Evolutionary conservation across 768 basidiomycete genomes (phyloP).

Genomic region (Amanita rubescens): DNA sequence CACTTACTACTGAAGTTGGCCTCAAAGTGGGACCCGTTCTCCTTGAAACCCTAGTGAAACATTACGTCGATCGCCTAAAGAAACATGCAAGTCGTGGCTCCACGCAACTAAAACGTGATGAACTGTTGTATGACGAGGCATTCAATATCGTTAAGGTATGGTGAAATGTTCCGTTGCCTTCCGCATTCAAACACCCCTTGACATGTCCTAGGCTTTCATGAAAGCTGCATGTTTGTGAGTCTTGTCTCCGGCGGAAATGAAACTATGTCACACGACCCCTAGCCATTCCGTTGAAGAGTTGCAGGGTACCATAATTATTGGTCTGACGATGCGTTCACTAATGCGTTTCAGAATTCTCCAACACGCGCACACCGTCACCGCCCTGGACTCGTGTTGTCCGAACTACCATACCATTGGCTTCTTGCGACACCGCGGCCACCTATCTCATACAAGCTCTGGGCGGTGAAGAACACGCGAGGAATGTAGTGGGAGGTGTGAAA

Average conservation of each 20-base stretch:
- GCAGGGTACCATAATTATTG: slow-evolving; percentile 35
- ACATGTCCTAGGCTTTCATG: slow-evolving; percentile 53
- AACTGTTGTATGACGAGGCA: slow-evolving; percentile 75
- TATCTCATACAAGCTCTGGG: slow-evolving; percentile 74
- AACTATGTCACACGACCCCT: slow-evolving; percentile 3
- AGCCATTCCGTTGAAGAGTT: slow-evolving; percentile 85
- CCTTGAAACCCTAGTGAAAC: slow-evolving; percentile 74
- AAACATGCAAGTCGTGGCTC: slow-evolving; percentile 31
- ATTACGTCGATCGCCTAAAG: slow-evolving; percentile 68
- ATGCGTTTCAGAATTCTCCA: slow-evolving; percentile 49
- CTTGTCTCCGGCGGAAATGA: background rate
- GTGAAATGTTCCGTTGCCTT: background rate
- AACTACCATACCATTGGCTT: slow-evolving; percentile 63
- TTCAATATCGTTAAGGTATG: slow-evolving; percentile 70
- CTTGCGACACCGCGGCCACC: slow-evolving; percentile 67
- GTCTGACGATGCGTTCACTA: background rate
- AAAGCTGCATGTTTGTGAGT: slow-evolving; percentile 62
- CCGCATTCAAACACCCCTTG: background rate
- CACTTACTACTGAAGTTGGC: slow-evolving; percentile 55
- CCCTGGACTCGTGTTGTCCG: slow-evolving; percentile 76
- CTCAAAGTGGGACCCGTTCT: slow-evolving; percentile 65
- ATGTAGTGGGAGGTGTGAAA: slow-evolving; percentile 80
- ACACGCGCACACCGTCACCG: slow-evolving; percentile 76
- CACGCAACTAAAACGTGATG: slow-evolving; percentile 55
- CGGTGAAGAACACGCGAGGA: slow-evolving; percentile 66